phyloP scores from a whole-genome alignment of 176 grass and related monocot genomes.

The Saccharum spontaneum region DNA sequence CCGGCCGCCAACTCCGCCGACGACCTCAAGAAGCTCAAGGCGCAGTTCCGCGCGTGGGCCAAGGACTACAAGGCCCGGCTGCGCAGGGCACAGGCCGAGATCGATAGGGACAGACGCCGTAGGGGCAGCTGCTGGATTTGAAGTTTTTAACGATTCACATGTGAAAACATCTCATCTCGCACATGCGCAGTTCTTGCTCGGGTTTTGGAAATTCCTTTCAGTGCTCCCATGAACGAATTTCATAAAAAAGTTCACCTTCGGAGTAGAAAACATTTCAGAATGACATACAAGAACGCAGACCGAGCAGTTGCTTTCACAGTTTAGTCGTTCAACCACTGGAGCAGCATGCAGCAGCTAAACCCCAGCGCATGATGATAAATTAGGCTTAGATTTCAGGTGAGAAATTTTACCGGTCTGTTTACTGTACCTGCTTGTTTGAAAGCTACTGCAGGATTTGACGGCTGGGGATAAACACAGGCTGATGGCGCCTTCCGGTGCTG shows the following conservation, averaged over 20 bases:
- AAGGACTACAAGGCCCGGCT: conserved; percentile 51
- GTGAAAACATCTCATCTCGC: not conserved
- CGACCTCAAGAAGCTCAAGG: conserved; percentile 45
- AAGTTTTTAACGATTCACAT: conserved; percentile 16
- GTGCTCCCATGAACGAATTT: not conserved
- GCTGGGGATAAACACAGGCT: not conserved
- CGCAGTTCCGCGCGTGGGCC: conserved; percentile 44
- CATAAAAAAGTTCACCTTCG: not conserved
- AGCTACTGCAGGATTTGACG: conserved; percentile 21
- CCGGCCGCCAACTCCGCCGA: not conserved
- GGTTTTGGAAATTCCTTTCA: not conserved
- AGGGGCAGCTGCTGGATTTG: conserved; percentile 41
- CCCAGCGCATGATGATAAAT: not conserved
- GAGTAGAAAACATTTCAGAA: not conserved
- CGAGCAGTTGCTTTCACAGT: not conserved
- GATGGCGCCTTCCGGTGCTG: not conserved
- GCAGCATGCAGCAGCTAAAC: not conserved
- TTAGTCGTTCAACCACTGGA: conserved; percentile 1
- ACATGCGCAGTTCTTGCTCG: not conserved
- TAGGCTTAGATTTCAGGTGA: not conserved
- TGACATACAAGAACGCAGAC: not conserved
- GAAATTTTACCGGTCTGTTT: not conserved
- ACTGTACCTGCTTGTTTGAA: not conserved
- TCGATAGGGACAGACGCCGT: conserved; percentile 11
- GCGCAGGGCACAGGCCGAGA: conserved; percentile 17